Percentiles rank a stretch among this genome's conserved stretches.
Conservation (phyloP, 2,329 filamentous ascomycete genomes). For the Epicoccum sorghinum region DNA sequence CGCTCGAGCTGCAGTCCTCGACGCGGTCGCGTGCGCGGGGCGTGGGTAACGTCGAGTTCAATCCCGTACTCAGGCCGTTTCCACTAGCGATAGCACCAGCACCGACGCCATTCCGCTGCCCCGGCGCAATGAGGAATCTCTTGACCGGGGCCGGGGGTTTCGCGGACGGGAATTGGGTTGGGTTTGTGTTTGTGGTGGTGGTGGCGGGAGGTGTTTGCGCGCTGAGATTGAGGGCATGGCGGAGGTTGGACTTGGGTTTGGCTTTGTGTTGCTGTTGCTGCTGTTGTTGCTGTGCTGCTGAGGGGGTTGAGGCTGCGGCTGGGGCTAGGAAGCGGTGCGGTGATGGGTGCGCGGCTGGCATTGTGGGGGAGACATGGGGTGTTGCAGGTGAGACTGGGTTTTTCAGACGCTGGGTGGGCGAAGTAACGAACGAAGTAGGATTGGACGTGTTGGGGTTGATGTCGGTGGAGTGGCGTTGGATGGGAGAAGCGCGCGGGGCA, state of each 20-base stretch:
- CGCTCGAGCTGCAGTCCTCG: neutral
- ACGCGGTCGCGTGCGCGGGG: neutral
- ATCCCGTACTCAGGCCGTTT: too few species aligned
- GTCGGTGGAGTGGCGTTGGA: neutral
- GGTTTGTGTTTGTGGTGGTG: neutral
- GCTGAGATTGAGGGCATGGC: too few species aligned
- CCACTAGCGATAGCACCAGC: too few species aligned
- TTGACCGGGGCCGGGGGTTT: neutral
- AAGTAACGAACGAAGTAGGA: too few species aligned
- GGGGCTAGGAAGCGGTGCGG: conserved; percentile 17
- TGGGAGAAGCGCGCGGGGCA: neutral
- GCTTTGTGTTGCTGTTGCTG: too few species aligned
- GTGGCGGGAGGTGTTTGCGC: neutral
- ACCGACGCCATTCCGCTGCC: too few species aligned
- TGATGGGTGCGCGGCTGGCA: conserved; percentile 12
- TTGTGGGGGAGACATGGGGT: conserved; percentile 3
- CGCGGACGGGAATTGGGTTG: conserved; percentile 2
- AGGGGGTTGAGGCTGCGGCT: too few species aligned
- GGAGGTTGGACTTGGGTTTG: too few species aligned
- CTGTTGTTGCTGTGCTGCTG: too few species aligned
- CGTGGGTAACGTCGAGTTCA: neutral
- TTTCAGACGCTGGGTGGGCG: neutral
- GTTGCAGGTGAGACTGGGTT: neutral
- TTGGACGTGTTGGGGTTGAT: neutral
- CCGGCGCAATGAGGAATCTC: conserved; percentile 31